These are phyloP conservation scores for Psilocybe cubensis DNA, from an alignment of 768 basidiomycete species.

Conservation along the genomic window DNA sequence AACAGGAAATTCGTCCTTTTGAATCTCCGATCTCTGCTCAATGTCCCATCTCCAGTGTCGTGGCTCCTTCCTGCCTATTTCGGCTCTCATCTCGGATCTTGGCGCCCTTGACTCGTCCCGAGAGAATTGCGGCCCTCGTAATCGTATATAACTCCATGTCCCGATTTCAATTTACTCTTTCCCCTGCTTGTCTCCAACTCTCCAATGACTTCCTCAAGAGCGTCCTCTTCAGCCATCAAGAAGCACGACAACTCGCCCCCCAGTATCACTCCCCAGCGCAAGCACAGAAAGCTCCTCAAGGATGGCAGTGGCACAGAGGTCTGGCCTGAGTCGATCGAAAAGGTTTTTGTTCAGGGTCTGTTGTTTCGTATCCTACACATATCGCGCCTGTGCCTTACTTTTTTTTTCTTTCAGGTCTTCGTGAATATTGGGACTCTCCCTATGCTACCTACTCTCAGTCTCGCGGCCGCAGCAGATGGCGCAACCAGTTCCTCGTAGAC, in stretches of 20 bases:
- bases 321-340: slow-evolving; percentile 81
- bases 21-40: slow-evolving; percentile 29
- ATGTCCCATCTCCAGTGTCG: slow-evolving; percentile 45
- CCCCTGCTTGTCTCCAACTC: slow-evolving; percentile 24
- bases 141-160: slow-evolving; percentile 29
- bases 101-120: slow-evolving; percentile 40
- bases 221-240: slow-evolving; percentile 34
- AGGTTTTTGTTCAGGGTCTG: slow-evolving; percentile 75
- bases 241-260: slow-evolving; percentile 31
- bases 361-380: slow-evolving; percentile 2
- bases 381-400: slow-evolving; percentile 2
- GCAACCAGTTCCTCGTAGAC: slow-evolving; percentile 86
- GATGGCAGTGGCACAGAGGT: slow-evolving; percentile 78
- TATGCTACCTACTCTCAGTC: slow-evolving; percentile 76
- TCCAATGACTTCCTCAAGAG: slow-evolving; percentile 19
- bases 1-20: slow-evolving; percentile 16
- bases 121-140: slow-evolving; percentile 2
- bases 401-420: slow-evolving; percentile 53
- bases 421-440: slow-evolving; percentile 79
- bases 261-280: slow-evolving; percentile 74
- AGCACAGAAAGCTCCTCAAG: slow-evolving; percentile 84
- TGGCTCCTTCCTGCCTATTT: slow-evolving; percentile 56
- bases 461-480: slow-evolving; percentile 78
- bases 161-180: slow-evolving; percentile 14
- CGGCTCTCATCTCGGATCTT: slow-evolving; percentile 55